Evolutionary conservation across 2,329 filamentous ascomycete species (phyloP), one percentile per base, ranked within the genome.

Genomic region (Aspergillus texensis): DNA sequence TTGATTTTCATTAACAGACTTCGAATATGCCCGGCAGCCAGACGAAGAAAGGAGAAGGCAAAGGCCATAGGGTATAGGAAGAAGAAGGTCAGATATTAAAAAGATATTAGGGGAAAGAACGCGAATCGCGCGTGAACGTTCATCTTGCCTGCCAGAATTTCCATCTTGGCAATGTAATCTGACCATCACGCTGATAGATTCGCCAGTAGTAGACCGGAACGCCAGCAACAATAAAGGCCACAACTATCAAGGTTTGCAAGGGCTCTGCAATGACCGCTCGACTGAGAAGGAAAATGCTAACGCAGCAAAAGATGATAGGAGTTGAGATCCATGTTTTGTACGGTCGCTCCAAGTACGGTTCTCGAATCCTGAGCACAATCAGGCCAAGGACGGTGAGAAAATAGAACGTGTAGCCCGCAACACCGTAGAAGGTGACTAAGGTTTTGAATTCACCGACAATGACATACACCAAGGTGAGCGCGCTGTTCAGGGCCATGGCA

Each of bases 251-350:
- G 0, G 94, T 97, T 83, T 99, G 94, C 58, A 96, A 71, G 5
- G 95, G 95, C 79, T 97, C 90, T 16, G 93, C 91, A 74, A 99
- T 95, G 16, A 98, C 89, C 4, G 94, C 93, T 57, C 95, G 85
- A 73, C 89, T 94, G 48, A 99, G 86, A 68, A 99, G 79, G 75
- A 99, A 99, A 68, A 99, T 78, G 75, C 92, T 96, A 45, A 99
- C 95, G 74, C 95, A 99, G 85, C 95, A 99, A 77, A 99, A 99
- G 62, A 97, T 94, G 68, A 99, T 94, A 12, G 95, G 95, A 2
- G 95, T 99, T 0, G 90, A 91, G 73, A 99, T 97, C 95, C 94
- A 99, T 3, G 94, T 97, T 76, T 89, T 90, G 79, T 99, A 99
- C 0, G 95, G 94, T 30, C 95, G 83, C 77, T 97, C 93, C 53